Evolutionary conservation across 768 basidiomycete species (phyloP).

Genomic region (Galerina sulciceps): DNA sequence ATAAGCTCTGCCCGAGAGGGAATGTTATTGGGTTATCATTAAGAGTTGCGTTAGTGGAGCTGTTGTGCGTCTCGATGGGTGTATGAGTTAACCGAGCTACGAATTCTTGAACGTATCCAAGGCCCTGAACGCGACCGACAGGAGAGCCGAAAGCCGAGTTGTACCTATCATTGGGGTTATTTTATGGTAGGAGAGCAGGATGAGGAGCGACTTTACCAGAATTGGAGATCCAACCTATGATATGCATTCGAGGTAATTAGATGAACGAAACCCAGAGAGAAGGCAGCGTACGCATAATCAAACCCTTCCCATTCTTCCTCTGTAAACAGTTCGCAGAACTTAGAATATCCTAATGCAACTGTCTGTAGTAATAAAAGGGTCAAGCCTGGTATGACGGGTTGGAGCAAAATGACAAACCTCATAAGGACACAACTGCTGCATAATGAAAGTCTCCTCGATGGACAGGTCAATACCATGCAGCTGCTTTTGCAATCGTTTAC

Average conservation of each 20-base stretch:
- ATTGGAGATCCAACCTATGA: slow-evolving; percentile 54
- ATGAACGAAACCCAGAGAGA: not conserved
- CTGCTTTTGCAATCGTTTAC: slow-evolving; percentile 58
- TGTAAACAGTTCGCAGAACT: slow-evolving; percentile 90
- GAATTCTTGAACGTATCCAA: slow-evolving; percentile 84
- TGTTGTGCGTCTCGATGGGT: slow-evolving; percentile 70
- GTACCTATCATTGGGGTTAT: slow-evolving; percentile 45
- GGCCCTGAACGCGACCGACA: slow-evolving; percentile 73
- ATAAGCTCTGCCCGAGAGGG: slow-evolving; percentile 73
- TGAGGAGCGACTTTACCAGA: slow-evolving; percentile 36
- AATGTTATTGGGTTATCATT: slow-evolving; percentile 70
- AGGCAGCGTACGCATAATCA: slow-evolving; percentile 72
- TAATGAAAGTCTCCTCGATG: slow-evolving; percentile 70
- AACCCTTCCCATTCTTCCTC: slow-evolving; percentile 94
- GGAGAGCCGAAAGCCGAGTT: slow-evolving; percentile 83
- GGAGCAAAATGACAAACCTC: slow-evolving; percentile 49
- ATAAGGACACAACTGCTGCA: slow-evolving; percentile 87
- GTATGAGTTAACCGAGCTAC: slow-evolving; percentile 82
- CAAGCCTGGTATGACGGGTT: not conserved
- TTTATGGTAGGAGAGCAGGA: slow-evolving; percentile 1
- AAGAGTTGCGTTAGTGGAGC: slow-evolving; percentile 85
- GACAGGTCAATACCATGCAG: slow-evolving; percentile 65
- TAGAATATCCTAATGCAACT: slow-evolving; percentile 88
- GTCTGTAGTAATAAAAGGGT: slow-evolving; percentile 44
- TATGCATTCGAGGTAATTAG: not conserved